These are phyloP conservation scores for Gymnopilus junonius DNA, from an alignment of 768 basidiomycete species.

Conservation along the genomic window DNA sequence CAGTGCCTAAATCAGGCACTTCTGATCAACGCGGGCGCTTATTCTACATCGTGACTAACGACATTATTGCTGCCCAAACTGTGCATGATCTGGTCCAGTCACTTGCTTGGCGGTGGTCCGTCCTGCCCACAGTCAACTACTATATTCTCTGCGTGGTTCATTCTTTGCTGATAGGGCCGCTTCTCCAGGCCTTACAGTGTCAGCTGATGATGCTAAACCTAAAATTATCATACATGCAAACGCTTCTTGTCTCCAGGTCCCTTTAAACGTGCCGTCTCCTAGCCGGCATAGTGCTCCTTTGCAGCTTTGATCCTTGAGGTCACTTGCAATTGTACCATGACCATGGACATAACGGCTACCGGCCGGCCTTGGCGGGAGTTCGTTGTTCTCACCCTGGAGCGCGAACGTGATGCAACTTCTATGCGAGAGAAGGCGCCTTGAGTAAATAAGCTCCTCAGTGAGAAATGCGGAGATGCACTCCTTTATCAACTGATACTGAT, in stretches of 20 bases:
- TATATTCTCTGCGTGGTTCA: not conserved
- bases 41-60: not conserved
- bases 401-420: not conserved
- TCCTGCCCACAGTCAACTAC: not conserved
- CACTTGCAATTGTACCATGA: not conserved
- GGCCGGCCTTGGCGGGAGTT: not conserved
- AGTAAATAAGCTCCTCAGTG: not conserved
- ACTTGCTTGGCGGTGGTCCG: not conserved
- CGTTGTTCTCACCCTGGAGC: not conserved
- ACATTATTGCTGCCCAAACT: not conserved
- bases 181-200: not conserved
- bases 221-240: not conserved
- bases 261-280: not conserved
- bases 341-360: not conserved
- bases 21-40: not conserved
- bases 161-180: not conserved
- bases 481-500: not conserved
- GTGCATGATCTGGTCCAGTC: not conserved
- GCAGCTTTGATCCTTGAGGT: not conserved
- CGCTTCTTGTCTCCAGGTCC: not conserved
- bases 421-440: not conserved
- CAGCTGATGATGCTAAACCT: conserved; percentile 2
- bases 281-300: not conserved
- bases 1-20: too few relatives aligned
- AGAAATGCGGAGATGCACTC: not conserved